These are phyloP conservation scores for Naganishia vaughanmartiniae DNA, from an alignment of 768 basidiomycete genomes.

Conservation along the genomic window DNA sequence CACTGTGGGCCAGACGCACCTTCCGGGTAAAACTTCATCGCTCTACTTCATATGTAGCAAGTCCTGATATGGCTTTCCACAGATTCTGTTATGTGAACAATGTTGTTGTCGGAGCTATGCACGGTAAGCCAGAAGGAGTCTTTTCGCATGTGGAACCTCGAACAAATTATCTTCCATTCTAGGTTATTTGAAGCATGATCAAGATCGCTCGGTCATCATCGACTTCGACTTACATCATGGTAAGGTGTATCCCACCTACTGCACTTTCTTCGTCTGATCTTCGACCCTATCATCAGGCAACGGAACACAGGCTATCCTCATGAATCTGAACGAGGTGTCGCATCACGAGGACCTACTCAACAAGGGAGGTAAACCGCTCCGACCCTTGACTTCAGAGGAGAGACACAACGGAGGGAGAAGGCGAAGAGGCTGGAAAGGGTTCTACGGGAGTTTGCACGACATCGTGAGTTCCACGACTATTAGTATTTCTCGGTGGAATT, in stretches of 20 bases:
- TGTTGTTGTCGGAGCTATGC: slow-evolving; percentile 81
- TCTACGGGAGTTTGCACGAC: slow-evolving; percentile 92
- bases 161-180: neutral
- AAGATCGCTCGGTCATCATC: slow-evolving; percentile 76
- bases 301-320: slow-evolving; percentile 86
- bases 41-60: neutral
- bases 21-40: slow-evolving; percentile 57
- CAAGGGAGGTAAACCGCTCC: slow-evolving; percentile 47
- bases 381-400: slow-evolving; percentile 48
- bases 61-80: neutral
- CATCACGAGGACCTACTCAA: slow-evolving; percentile 63
- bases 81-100: slow-evolving; percentile 93
- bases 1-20: slow-evolving; percentile 89
- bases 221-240: slow-evolving; percentile 93
- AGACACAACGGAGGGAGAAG: slow-evolving; percentile 38
- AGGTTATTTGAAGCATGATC: slow-evolving; percentile 78
- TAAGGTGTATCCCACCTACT: slow-evolving; percentile 41
- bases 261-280: neutral
- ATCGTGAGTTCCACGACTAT: slow-evolving; percentile 61
- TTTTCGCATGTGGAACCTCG: neutral
- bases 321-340: slow-evolving; percentile 87
- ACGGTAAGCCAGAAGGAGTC: slow-evolving; percentile 60
- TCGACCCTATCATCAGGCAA: slow-evolving; percentile 59
- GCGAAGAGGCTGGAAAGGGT: slow-evolving; percentile 56
- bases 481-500: neutral